Base-by-base conservation (phyloP, 106 monocot genomes). In the Gastrodia elata region DNA sequence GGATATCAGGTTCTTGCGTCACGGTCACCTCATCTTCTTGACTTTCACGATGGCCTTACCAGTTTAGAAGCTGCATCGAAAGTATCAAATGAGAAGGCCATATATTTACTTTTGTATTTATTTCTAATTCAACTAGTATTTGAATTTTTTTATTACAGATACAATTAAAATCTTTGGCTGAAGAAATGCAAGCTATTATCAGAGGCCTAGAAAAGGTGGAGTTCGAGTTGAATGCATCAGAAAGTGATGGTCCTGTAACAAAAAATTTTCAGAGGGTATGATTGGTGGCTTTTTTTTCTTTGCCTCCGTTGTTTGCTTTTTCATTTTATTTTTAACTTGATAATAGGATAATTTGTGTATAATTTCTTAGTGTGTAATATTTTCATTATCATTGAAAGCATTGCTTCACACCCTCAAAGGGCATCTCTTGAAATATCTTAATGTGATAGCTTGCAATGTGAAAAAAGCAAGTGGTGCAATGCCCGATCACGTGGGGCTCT, bases 131-230 rank as follows among this genome's bases (percentile, higher is more conserved):
- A 59, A 59, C 28, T 59, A 59, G 2, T 32, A 28, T 28, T 28
- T 28, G 61, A 32, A 28, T 28, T 61, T 61, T 30, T 32, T 61
- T 52, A 33, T 14, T 44, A 49, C 80, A 90, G 90, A 90, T 90
- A 76, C 87, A 90, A 82, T 75, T 98, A 71, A 98, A 98, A 68
- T 79, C 82, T 7, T 79, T 98, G 68, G 97, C 97, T 33, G 97
- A 98, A 82, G 97, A 98, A 91, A 98, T 93, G 93, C 93, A 98
- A 87, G 93, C 97, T 16, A 82, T 91, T 79, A 83, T 85, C 37
- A 98, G 93, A 83, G 93, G 97, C 0, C 68, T 98, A 61, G 93
- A 98, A 70, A 98, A 91, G 68, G 91, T 98, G 58, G 83, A 91
- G 71, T 28, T 78, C 24, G 93, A 98, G 82, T 76, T 88, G 33